Evolutionary conservation across 2,329 filamentous ascomycete genomes (phyloP).

Genomic region (Colletotrichum sojae): DNA sequence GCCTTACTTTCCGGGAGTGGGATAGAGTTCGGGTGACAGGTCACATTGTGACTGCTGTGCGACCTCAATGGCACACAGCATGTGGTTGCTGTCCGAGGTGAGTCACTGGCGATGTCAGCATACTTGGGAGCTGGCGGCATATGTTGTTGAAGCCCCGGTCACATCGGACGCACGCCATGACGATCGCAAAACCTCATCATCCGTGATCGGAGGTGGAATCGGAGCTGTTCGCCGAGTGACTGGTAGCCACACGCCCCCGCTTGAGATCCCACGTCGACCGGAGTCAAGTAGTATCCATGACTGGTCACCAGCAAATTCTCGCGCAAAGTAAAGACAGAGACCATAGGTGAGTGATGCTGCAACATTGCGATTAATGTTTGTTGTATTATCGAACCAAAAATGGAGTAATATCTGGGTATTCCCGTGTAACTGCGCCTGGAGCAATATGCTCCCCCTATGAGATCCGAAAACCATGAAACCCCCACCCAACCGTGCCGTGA

Average conservation of each 20-base stretch:
- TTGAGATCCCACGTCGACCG: background rate
- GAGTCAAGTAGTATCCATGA: background rate
- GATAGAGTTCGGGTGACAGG: background rate
- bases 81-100: background rate
- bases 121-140: background rate
- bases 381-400: background rate
- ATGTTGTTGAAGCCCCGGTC: background rate
- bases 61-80: background rate
- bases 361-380: background rate
- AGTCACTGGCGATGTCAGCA: slow-evolving; percentile 8
- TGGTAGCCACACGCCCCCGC: background rate
- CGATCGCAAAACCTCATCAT: background rate
- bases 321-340: too few species aligned
- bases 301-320: too few species aligned
- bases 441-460: background rate
- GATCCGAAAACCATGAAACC: background rate
- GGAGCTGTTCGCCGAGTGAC: background rate
- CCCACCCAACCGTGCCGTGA: background rate
- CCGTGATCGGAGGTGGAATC: slow-evolving; percentile 20
- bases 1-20: too few species aligned
- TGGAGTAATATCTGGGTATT: background rate
- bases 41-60: background rate
- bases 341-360: too few species aligned
- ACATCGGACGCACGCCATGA: slow-evolving; percentile 14
- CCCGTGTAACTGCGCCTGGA: background rate